Percentiles rank a stretch among this genome's conserved stretches.
Conservation (phyloP, 805 yeast species). For the Lachancea quebecensis region DNA sequence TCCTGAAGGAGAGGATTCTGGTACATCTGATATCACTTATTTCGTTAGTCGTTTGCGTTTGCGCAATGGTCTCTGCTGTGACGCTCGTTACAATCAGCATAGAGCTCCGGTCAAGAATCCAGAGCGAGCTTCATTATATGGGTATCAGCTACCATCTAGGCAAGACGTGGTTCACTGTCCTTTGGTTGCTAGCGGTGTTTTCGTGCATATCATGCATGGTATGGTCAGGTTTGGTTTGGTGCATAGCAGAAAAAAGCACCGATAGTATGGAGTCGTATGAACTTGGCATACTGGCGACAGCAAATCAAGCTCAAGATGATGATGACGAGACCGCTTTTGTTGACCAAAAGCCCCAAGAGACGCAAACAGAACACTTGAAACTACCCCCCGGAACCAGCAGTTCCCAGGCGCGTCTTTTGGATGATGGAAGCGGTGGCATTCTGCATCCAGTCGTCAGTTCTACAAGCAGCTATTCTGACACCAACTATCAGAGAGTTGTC, state of each 20-base stretch:
- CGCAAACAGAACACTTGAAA: neutral
- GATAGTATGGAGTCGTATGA: neutral
- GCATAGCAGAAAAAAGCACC: conserved; percentile 15
- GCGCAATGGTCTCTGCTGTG: conserved; percentile 16
- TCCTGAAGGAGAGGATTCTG: conserved; percentile 16
- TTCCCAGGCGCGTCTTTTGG: neutral
- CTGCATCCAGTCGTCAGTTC: neutral
- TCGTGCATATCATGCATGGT: conserved; percentile 20
- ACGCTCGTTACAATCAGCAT: conserved; percentile 15
- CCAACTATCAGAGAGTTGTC: neutral
- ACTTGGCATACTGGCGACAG: conserved; percentile 3
- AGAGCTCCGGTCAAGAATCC: conserved; percentile 17
- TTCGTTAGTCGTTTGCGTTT: conserved; percentile 18
- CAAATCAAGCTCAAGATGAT: neutral
- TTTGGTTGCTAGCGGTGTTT: conserved; percentile 19
- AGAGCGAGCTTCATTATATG: conserved; percentile 19
- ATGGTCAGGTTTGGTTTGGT: conserved; percentile 34
- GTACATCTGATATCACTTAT: conserved; percentile 22
- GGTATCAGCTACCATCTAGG: conserved; percentile 27
- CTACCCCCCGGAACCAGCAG: neutral
- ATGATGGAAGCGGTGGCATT: neutral
- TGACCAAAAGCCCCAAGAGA: neutral
- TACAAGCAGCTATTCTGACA: neutral
- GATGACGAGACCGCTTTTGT: neutral
- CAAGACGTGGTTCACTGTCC: conserved; percentile 19